phyloP scores from a whole-genome alignment of 805 yeast genomes.

The Millerozyma miso region DNA sequence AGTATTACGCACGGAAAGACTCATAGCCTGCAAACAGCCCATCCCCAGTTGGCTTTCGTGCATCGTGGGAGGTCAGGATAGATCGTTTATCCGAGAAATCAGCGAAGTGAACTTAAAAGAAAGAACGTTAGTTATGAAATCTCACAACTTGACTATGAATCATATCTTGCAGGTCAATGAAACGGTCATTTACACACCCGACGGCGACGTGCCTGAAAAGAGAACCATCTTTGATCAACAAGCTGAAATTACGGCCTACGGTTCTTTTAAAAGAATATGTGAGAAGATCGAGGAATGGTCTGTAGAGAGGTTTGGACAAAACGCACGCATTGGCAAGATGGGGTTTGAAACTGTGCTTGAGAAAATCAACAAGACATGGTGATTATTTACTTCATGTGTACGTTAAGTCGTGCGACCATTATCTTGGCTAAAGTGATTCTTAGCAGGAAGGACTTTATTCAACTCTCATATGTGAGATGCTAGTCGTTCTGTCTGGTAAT shows the following conservation, averaged over 20 bases:
- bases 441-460: no score
- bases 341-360: constrained; percentile 83
- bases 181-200: constrained; percentile 78
- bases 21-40: constrained; percentile 83
- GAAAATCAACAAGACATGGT: constrained; percentile 43
- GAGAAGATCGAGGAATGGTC: constrained; percentile 90
- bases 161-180: constrained; percentile 77
- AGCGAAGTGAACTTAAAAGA: constrained; percentile 71
- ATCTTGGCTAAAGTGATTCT: no score
- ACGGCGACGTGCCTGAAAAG: constrained; percentile 43
- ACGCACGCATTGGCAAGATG: constrained; percentile 73
- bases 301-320: constrained; percentile 80
- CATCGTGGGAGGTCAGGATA: constrained; percentile 67
- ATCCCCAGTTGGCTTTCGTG: constrained; percentile 78
- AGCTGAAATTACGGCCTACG: constrained; percentile 87
- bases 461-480: no score
- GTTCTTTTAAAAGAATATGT: constrained; percentile 63
- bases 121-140: constrained; percentile 69
- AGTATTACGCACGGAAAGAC: constrained; percentile 69
- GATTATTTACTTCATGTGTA: constrained; percentile 5
- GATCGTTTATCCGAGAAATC: constrained; percentile 83
- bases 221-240: constrained; percentile 70
- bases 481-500: no score
- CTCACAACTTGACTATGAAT: constrained; percentile 82
- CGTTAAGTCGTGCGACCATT: no score